Conservation (phyloP, 768 basidiomycete species). For the Russula brevipes region DNA sequence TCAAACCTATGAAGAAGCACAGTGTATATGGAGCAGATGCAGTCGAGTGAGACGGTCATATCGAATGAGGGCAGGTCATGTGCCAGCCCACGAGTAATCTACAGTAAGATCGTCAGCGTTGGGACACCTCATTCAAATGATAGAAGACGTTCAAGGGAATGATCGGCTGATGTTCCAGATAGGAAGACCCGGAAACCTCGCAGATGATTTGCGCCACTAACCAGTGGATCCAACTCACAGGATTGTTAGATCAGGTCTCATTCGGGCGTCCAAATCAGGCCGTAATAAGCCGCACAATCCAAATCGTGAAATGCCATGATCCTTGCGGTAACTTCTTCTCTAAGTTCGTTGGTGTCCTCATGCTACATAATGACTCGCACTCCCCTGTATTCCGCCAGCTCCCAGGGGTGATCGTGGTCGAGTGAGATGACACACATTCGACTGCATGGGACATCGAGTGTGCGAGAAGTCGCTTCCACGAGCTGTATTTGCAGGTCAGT, state of each 20-base stretch:
- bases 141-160: no score
- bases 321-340: background rate
- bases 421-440: conserved; percentile 25
- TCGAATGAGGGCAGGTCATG: background rate
- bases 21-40: no score
- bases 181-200: no score
- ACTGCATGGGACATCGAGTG: conserved; percentile 17
- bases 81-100: background rate
- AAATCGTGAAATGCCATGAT: background rate
- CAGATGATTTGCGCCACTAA: background rate
- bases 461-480: conserved; percentile 19
- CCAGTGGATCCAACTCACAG: background rate
- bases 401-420: conserved; percentile 19
- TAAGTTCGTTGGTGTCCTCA: background rate
- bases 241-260: background rate
- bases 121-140: no score
- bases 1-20: no score
- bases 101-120: no score
- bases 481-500: conserved; percentile 11
- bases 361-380: conserved; percentile 19
- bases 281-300: background rate
- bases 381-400: conserved; percentile 21
- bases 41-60: no score
- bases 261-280: background rate
- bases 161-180: background rate